Conservation (phyloP, 192 early-diverging fungal species). For the Coemansia umbellata region DNA sequence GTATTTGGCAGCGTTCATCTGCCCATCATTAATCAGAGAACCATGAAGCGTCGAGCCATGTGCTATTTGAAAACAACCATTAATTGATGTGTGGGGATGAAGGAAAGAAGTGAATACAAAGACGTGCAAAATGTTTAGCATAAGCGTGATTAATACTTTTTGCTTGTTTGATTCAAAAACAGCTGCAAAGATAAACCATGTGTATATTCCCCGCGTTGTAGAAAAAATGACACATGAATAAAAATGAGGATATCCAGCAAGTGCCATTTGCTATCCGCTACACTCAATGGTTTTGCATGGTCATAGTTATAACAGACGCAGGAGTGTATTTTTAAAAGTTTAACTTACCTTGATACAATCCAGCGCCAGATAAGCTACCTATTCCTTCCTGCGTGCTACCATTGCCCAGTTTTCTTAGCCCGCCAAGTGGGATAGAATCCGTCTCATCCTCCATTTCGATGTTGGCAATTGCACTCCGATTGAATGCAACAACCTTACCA, state of each 20-base stretch:
- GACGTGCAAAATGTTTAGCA: too few species aligned
- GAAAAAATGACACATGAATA: too few species aligned
- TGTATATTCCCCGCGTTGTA: too few species aligned
- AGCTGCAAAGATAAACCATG: too few species aligned
- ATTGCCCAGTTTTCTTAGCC: constrained; percentile 13
- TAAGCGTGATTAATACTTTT: too few species aligned
- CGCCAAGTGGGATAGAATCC: constrained; percentile 36
- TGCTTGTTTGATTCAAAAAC: too few species aligned
- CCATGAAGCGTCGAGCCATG: background rate
- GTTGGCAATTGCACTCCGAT: background rate
- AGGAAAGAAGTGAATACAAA: too few species aligned
- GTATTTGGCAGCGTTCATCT: background rate
- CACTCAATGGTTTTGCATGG: too few species aligned
- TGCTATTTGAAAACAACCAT: background rate
- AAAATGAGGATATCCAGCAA: too few species aligned
- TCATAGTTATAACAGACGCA: too few species aligned
- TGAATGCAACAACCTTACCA: constrained; percentile 24
- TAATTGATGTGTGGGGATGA: background rate
- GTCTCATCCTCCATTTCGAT: constrained; percentile 22
- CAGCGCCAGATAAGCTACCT: background rate
- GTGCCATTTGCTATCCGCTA: too few species aligned
- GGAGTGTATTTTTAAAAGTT: too few species aligned
- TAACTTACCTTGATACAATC: constrained; percentile 2
- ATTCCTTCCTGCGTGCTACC: background rate
- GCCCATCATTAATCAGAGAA: background rate